Evolutionary conservation across 495 filamentous ascomycete genomes (phyloP).

Genomic region (Podospora australis): DNA sequence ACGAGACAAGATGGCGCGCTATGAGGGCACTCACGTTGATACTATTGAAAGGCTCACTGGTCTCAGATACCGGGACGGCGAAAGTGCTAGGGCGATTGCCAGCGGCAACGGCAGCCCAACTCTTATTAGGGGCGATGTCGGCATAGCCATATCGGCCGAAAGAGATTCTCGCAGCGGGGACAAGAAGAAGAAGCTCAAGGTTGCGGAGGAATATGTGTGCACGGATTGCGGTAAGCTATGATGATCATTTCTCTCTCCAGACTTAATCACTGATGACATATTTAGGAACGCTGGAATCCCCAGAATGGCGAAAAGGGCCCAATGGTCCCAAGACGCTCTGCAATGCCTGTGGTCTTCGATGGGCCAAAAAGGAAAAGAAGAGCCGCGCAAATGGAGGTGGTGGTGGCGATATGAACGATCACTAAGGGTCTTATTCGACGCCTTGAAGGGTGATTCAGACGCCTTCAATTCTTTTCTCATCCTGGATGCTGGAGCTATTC

Average conservation of each 20-base stretch:
- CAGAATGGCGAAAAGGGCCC: constrained; percentile 95
- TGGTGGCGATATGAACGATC: constrained; percentile 2
- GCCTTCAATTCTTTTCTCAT: too few species aligned
- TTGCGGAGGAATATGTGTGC: constrained; percentile 91
- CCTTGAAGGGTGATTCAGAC: too few species aligned
- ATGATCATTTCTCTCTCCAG: neutral
- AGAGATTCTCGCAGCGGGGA: constrained; percentile 63
- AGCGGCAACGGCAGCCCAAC: constrained; percentile 74
- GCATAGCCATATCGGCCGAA: constrained; percentile 75
- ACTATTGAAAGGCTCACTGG: constrained; percentile 94
- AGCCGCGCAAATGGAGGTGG: neutral
- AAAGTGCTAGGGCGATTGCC: constrained; percentile 81
- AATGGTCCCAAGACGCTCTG: constrained; percentile 92
- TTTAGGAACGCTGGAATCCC: constrained; percentile 72
- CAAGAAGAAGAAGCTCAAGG: constrained; percentile 82
- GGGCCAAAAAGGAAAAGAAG: constrained; percentile 77
- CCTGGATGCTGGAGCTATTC: too few species aligned
- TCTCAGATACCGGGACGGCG: constrained; percentile 79
- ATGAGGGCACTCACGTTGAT: constrained; percentile 73
- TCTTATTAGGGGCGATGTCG: constrained; percentile 77
- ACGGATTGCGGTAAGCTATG: constrained; percentile 70
- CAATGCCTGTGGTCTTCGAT: constrained; percentile 89
- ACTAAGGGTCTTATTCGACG: too few species aligned
- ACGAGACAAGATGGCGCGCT: constrained; percentile 67
- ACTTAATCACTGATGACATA: constrained; percentile 1